Base-by-base conservation (phyloP, 2,329 filamentous ascomycete genomes). In the Cadophora sp. region DNA sequence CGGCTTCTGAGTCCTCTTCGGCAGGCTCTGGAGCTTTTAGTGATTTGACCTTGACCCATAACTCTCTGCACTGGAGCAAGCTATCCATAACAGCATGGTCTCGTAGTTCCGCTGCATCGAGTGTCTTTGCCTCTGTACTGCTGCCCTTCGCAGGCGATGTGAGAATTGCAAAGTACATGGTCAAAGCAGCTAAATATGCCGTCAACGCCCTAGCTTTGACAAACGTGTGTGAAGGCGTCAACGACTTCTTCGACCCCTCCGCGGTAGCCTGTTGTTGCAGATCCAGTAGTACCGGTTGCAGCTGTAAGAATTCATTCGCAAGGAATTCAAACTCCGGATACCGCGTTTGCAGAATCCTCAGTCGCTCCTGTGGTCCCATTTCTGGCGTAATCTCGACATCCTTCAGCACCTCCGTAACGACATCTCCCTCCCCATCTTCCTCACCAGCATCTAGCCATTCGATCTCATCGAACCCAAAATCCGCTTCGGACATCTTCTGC, bases 111-210 rank as follows among this genome's bases (percentile, higher is more conserved):
- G 86, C 83, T 5, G 95, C 92, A 65, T 92, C 86, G 71, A 97
- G 80, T 0, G 92, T 85, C 68, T 89, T 85, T 14, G 81, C 80
- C 0, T 82, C 79, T 8, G 84, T 84, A 43, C 83, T 80, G 0
- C 83, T 81, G 68, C 89, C 88, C 61, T 89, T 85, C 1, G 90
- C 86, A 0, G 93, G 90, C 0, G 93, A 97, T 12, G 93, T 93
- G n/a, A 99, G 82, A 43, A 98, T 87, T 46, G 94, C 92, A 79
- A 99, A 97, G 80, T 99, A 99, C 88, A 97, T 94, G 60, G 92
- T 91, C 73, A 99, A 84, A 1, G 93, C 87, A 53, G 92, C 93
- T 27, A 98, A 84, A 77, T 99, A 98, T 68, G 94, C 92, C 5
- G 92, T 91, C 48, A 97, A 83, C 12, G 94, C 89, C 79, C 93